These are phyloP conservation scores for Exophiala aquamarina DNA, from an alignment of 2,329 filamentous ascomycete genomes.

Conservation along the genomic window DNA sequence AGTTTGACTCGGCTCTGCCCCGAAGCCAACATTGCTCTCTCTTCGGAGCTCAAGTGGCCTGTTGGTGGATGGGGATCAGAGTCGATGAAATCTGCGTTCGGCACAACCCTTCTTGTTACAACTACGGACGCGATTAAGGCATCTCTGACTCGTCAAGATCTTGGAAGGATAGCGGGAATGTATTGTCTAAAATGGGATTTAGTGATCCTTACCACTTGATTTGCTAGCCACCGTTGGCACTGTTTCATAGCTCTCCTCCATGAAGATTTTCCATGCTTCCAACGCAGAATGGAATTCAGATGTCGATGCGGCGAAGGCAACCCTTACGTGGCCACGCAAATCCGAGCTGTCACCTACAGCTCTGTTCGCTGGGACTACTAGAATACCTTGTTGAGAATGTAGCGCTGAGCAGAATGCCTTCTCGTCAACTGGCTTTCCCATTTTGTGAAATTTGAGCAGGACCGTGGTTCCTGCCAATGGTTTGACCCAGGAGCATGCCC, in stretches of 20 bases:
- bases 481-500: constrained; percentile 68
- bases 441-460: constrained; percentile 67
- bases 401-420: constrained; percentile 69
- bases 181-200: background rate
- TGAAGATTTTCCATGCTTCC: constrained; percentile 53
- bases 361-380: constrained; percentile 70
- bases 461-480: constrained; percentile 79
- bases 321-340: constrained; percentile 72
- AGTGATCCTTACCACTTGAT: constrained; percentile 1
- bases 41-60: constrained; percentile 86
- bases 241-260: constrained; percentile 57
- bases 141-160: constrained; percentile 61
- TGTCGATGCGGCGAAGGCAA: constrained; percentile 74
- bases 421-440: constrained; percentile 67
- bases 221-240: constrained; percentile 34
- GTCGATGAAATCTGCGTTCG: constrained; percentile 92
- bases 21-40: constrained; percentile 75
- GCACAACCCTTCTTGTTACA: constrained; percentile 97
- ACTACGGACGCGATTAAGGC: constrained; percentile 93
- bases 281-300: constrained; percentile 67
- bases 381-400: constrained; percentile 66
- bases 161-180: constrained; percentile 49
- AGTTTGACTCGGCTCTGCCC: constrained; percentile 76
- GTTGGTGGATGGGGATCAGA: constrained; percentile 65
- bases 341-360: constrained; percentile 69